Conservation (phyloP, 768 basidiomycete genomes). For the Termitomyces sp. region DNA sequence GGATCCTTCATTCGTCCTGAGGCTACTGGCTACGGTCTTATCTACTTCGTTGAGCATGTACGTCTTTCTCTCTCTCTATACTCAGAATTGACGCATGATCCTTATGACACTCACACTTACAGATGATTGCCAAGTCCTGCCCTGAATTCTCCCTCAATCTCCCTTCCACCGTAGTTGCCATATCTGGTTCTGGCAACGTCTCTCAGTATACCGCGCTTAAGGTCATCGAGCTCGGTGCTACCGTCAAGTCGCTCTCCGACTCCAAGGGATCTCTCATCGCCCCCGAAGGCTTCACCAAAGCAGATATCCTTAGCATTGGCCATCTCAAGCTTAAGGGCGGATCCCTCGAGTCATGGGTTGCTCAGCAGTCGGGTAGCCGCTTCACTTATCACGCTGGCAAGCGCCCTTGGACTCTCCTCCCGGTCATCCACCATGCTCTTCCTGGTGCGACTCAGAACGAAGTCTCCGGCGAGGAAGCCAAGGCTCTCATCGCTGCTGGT, state of each 20-base stretch:
- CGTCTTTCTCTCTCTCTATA: conserved; percentile 17
- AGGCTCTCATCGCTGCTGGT: conserved; percentile 67
- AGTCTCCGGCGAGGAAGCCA: conserved; percentile 64
- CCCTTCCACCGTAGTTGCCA: conserved; percentile 49
- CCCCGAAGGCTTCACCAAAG: conserved; percentile 54
- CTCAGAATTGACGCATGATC: background rate
- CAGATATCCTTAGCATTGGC: conserved; percentile 48
- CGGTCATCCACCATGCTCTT: conserved; percentile 60
- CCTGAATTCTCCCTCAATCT: conserved; percentile 15
- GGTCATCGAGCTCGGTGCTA: conserved; percentile 72
- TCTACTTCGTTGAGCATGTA: conserved; percentile 76
- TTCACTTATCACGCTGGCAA: conserved; percentile 53
- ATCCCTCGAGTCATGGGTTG: conserved; percentile 34
- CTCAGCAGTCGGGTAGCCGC: conserved; percentile 28
- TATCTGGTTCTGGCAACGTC: conserved; percentile 73
- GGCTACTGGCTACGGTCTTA: conserved; percentile 70
- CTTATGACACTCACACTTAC: background rate
- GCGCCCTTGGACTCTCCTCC: conserved; percentile 67
- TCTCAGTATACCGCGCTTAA: conserved; percentile 75
- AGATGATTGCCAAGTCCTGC: conserved; percentile 32
- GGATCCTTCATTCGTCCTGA: conserved; percentile 74
- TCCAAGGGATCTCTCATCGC: conserved; percentile 67
- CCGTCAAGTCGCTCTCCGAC: conserved; percentile 70
- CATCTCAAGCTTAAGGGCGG: conserved; percentile 56
- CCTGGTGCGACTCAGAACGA: conserved; percentile 74